Evolutionary conservation across 305 asterid species (phyloP).

Genomic region (Withania somnifera): DNA sequence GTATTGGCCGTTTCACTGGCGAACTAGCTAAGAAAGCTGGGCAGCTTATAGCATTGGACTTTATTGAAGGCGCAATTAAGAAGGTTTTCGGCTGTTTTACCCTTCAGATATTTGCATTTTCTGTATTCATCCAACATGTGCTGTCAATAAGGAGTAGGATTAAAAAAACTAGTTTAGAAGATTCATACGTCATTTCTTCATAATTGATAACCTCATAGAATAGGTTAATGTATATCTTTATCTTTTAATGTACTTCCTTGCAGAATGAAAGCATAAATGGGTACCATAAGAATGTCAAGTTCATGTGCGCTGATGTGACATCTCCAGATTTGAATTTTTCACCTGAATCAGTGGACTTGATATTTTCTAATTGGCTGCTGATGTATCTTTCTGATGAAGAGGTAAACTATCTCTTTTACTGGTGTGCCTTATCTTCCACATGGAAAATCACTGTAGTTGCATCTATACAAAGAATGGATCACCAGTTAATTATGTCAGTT

Average conservation of each 20-base stretch:
- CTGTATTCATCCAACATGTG: not conserved
- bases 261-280: slow-evolving; percentile 64
- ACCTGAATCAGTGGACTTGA: slow-evolving; percentile 64
- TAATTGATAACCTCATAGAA: not conserved
- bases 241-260: slow-evolving; percentile 6
- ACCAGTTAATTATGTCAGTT: not conserved
- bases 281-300: slow-evolving; percentile 56
- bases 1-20: slow-evolving; percentile 96
- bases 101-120: slow-evolving; percentile 4
- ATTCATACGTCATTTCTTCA: not conserved
- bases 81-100: slow-evolving; percentile 42
- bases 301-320: slow-evolving; percentile 87
- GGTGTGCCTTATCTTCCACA: not conserved
- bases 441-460: not conserved
- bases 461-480: not conserved
- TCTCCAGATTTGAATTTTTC: slow-evolving; percentile 66
- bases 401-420: slow-evolving; percentile 28
- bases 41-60: slow-evolving; percentile 67
- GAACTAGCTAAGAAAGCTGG: slow-evolving; percentile 72
- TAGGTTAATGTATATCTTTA: not conserved
- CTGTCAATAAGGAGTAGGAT: not conserved
- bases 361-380: slow-evolving; percentile 90
- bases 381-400: slow-evolving; percentile 94
- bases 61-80: slow-evolving; percentile 67
- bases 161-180: not conserved